These are phyloP conservation scores for Lunularia cruciata DNA, from an alignment of 225 moss, liverwort and hornwort genomes.

Conservation along the genomic window DNA sequence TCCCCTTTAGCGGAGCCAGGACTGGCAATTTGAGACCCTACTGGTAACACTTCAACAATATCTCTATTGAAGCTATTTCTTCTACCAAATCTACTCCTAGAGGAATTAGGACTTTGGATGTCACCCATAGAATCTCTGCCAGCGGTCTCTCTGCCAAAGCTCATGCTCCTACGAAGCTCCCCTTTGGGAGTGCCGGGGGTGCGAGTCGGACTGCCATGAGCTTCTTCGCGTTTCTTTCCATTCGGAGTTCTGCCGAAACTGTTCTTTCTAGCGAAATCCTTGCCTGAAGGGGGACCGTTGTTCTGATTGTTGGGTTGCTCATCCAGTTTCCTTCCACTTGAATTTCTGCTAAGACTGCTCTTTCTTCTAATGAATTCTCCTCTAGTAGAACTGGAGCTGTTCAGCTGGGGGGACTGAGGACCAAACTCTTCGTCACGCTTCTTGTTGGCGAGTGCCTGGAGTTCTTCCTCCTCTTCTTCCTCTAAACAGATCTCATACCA, in stretches of 20 bases:
- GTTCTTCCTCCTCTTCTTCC: conserved; percentile 48
- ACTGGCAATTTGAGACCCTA: conserved; percentile 8
- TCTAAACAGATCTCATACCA: conserved; percentile 50
- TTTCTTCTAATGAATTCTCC: conserved; percentile 17
- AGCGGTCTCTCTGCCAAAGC: conserved; percentile 10
- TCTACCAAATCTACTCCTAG: conserved; percentile 19
- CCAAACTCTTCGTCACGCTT: conserved; percentile 18
- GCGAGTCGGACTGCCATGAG: not conserved
- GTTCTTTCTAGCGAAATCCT: conserved; percentile 18
- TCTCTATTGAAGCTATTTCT: conserved; percentile 29
- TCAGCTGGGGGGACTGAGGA: not conserved
- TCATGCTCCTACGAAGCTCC: conserved; percentile 18
- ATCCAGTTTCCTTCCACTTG: conserved; percentile 18
- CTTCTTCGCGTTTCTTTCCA: conserved; percentile 18
- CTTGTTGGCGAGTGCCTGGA: conserved; percentile 19
- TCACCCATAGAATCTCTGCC: conserved; percentile 17
- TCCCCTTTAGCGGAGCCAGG: conserved; percentile 20
- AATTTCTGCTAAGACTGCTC: conserved; percentile 26
- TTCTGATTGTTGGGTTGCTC: not conserved
- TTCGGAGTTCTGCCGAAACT: conserved; percentile 22
- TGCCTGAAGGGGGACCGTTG: conserved; percentile 1
- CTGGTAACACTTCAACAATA: not conserved
- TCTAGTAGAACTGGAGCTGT: not conserved
- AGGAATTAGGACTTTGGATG: conserved; percentile 7
- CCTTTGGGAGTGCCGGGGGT: not conserved